phyloP scores from a whole-genome alignment of 306 rosid genomes.

The Begonia peltatifolia region DNA sequence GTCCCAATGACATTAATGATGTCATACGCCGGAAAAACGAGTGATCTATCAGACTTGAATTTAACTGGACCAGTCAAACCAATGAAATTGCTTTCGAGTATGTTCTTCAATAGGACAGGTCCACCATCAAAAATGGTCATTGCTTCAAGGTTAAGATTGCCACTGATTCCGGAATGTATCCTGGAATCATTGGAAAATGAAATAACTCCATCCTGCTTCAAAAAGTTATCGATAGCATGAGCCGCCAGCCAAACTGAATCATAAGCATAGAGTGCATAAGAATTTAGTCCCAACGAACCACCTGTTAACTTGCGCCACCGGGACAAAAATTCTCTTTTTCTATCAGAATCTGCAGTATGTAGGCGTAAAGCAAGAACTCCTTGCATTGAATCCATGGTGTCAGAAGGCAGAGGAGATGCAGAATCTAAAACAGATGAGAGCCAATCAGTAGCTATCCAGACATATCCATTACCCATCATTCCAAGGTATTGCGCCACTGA shows the following conservation, averaged over 20 bases:
- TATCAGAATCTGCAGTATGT: slow-evolving; percentile 65
- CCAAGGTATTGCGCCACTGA: slow-evolving; percentile 60
- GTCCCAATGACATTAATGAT: slow-evolving; percentile 63
- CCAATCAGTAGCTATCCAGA: slow-evolving; percentile 95
- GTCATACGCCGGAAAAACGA: slow-evolving; percentile 68
- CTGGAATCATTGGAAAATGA: slow-evolving; percentile 60
- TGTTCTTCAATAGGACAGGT: slow-evolving; percentile 38
- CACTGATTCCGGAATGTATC: slow-evolving; percentile 16
- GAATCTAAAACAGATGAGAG: slow-evolving; percentile 69
- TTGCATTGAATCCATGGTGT: slow-evolving; percentile 39
- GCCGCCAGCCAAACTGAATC: slow-evolving; percentile 85
- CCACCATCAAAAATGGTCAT: slow-evolving; percentile 82
- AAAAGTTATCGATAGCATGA: slow-evolving; percentile 60
- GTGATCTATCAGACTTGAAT: slow-evolving; percentile 42
- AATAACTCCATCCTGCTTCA: slow-evolving; percentile 46
- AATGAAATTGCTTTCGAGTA: slow-evolving; percentile 42
- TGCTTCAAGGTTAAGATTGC: slow-evolving; percentile 64
- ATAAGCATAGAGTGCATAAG: slow-evolving; percentile 84
- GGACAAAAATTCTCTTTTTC: slow-evolving; percentile 44
- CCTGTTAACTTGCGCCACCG: slow-evolving; percentile 72
- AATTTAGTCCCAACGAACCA: slow-evolving; percentile 53
- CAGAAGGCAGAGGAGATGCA: slow-evolving; percentile 24
- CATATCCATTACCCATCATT: slow-evolving; percentile 76
- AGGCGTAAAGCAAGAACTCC: slow-evolving; percentile 75
- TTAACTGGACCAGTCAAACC: slow-evolving; percentile 70